Evolutionary conservation across 176 grass and related monocot genomes (phyloP), one percentile per base, ranked within the genome.

Genomic region (Metroxylon sagu): DNA sequence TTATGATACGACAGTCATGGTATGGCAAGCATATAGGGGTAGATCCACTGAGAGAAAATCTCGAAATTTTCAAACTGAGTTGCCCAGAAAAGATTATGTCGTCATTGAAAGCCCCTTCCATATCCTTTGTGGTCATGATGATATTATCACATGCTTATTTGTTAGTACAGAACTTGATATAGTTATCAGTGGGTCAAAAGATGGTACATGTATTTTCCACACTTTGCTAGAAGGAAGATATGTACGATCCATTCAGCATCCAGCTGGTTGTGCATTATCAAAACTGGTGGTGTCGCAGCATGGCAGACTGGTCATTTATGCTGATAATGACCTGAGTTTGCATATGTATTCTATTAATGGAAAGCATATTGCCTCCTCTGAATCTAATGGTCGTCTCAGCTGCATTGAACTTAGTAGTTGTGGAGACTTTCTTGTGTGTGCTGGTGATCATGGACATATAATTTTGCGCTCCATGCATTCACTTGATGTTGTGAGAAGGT

Each of bases 161-260:
- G 67, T 97, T 76, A 97, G 92, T 53, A 84, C 78, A 0, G 92
- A 91, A 75, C 70, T 97, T 16, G 83, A 97, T 61, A 79, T 97
- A 74, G 92, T 97, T 71, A 85, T 97, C 59, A 90, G 83, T 80
- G 92, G 92, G 26, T 97, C 92, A 26, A 97, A 97, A 76, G 92
- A 97, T 69, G 92, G 92, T 58, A 97, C 92, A 25, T 97, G 92
- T 76, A 97, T 97, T 58, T 97, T 97, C 73, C 87, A 97, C 62
- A 97, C 87, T 28, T 60, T 97, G 52, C 71, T 72, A 57, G 75
- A 85, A 52, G 92, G 92, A 57, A 85, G 31, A 64, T 97, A 97
- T 29, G 81, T 88, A 49, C 87, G 84, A 39, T 97, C 87, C 52
- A 85, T 97, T 69, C 83, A 60, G 14, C 84, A 97, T 73, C 87